phyloP scores from a whole-genome alignment of 169 alveolate species.

The Theileria sp. region DNA sequence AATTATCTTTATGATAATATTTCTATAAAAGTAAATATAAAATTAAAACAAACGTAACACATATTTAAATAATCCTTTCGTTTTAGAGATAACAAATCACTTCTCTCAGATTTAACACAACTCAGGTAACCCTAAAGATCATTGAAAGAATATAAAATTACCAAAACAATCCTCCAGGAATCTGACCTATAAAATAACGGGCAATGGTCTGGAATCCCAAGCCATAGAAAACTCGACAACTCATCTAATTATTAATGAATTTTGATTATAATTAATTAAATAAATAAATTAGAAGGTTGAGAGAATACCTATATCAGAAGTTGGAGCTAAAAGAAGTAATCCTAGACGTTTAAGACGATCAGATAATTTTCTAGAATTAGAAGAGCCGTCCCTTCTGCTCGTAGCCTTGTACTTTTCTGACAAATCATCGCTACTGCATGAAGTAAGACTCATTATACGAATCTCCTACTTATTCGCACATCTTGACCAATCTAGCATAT shows the following conservation, averaged over 20 bases:
- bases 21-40: slow-evolving; percentile 16
- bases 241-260: slow-evolving; percentile 35
- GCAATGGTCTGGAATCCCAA: slow-evolving; percentile 79
- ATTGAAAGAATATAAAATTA: background rate
- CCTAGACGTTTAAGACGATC: slow-evolving; percentile 45
- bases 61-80: slow-evolving; percentile 74
- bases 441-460: slow-evolving; percentile 9
- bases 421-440: slow-evolving; percentile 18
- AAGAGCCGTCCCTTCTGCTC: background rate
- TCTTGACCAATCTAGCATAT: background rate
- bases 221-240: slow-evolving; percentile 74
- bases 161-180: slow-evolving; percentile 82
- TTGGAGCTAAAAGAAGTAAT: slow-evolving; percentile 30
- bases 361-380: slow-evolving; percentile 7
- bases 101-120: slow-evolving; percentile 68
- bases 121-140: slow-evolving; percentile 79
- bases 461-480: background rate
- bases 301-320: slow-evolving; percentile 37
- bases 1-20: slow-evolving; percentile 28
- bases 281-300: background rate
- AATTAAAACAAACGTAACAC: slow-evolving; percentile 39
- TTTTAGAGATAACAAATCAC: slow-evolving; percentile 65
- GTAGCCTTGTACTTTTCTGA: slow-evolving; percentile 22
- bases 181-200: slow-evolving; percentile 77
- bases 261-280: background rate